These are phyloP conservation scores for Colletotrichum spaethianum DNA, from an alignment of 2,329 filamentous ascomycete genomes.

Conservation along the genomic window DNA sequence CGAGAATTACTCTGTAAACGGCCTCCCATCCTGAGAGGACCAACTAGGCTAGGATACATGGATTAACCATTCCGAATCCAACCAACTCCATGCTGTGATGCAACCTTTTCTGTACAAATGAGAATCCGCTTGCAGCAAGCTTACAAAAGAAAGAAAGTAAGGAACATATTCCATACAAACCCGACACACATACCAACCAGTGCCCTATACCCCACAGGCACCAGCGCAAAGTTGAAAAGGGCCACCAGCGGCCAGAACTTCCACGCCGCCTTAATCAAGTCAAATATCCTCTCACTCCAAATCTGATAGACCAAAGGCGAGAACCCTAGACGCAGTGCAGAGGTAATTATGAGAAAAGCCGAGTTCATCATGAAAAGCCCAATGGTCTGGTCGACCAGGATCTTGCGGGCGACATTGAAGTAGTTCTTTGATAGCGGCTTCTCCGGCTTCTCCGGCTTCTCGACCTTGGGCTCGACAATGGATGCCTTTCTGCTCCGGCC, in stretches of 20 bases:
- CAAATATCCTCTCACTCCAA: constrained; percentile 47
- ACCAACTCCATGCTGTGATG: constrained; percentile 24
- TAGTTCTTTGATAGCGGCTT: constrained; percentile 44
- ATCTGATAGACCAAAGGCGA: constrained; percentile 46
- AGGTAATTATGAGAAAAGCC: constrained; percentile 54
- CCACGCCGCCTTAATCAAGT: constrained; percentile 53
- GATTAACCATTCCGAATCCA: constrained; percentile 14
- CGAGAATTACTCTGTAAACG: background rate
- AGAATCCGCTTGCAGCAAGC: background rate
- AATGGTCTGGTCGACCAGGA: constrained; percentile 54
- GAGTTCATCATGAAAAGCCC: constrained; percentile 52
- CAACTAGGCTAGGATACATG: constrained; percentile 8
- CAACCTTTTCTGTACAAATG: constrained; percentile 8
- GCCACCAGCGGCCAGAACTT: constrained; percentile 55
- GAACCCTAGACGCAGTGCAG: constrained; percentile 49
- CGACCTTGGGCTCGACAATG: constrained; percentile 33
- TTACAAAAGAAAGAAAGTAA: constrained; percentile 51
- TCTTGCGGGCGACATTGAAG: constrained; percentile 52
- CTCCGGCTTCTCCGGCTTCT: constrained; percentile 42
- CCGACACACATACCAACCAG: constrained; percentile 54
- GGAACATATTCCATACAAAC: constrained; percentile 55
- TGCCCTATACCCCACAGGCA: constrained; percentile 53
- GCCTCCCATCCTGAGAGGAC: background rate
- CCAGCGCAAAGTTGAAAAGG: constrained; percentile 53
- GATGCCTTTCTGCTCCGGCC: constrained; percentile 16